Evolutionary conservation across 140 eudicot genomes (phyloP), one percentile per base, ranked within the genome.

Genomic region (Cichorium intybus): DNA sequence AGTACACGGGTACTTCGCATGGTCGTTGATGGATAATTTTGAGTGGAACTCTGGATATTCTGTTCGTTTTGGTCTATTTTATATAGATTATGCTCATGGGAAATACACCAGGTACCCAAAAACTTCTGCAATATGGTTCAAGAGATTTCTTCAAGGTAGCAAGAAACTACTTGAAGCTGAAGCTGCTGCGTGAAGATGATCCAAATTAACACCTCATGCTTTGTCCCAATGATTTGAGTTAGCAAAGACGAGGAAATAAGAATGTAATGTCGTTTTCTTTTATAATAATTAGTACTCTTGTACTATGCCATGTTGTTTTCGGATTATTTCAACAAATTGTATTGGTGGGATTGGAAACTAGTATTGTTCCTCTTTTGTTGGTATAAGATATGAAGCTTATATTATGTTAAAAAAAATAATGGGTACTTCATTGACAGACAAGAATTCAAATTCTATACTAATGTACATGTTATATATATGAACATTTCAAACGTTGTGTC

Each of bases 1-100:
- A 68, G 75, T 75, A 15, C 26, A 50, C 34, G 80, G 80, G 33
- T 75, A 68, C 27, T 75, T 75, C 55, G 71, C 21, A 20, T 75
- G 80, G 80, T 75, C 80, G 29, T 61, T 75, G 34, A 54, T 59
- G 75, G 80, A 75, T 63, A 75, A 75, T 53, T 75, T 59, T 53
- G 80, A 75, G 57, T 75, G 80, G 80, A 53, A 35, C 8, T 56
- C 24, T 9, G 80, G 80, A 21, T 75, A 75, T 45, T 60, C 80
- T 0, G 67, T 54, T 43, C 80, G 80, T 41, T 75, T 75, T 27
- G 80, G 80, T 21, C 60, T 75, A 11, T 60, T 67, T 37, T 75
- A 75, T 68, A 64, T 75, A 31, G 80, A 75, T 69, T 75, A 39
- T 17, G 69, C 69, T 24, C 17, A 68, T 49, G 74, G 70, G 3